Base-by-base conservation (phyloP, 768 basidiomycete species). In the Lyophyllum decastes region DNA sequence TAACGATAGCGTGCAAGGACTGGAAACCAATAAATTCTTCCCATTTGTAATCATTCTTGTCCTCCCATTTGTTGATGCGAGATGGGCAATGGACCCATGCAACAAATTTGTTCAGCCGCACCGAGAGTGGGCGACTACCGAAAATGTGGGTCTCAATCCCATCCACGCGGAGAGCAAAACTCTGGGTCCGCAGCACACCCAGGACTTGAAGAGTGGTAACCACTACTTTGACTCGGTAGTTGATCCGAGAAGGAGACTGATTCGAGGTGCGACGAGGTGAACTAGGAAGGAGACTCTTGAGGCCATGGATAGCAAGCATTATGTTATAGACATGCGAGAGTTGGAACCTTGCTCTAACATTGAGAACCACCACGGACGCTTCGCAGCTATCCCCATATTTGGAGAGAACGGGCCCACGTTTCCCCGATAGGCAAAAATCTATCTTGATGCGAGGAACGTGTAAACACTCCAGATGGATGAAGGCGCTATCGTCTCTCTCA, bases 21-120 rank as follows among this genome's bases (percentile, higher is more conserved):
- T 82, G 81, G 2, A 95, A 64, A 8, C 81, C 80, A 5, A 80
- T 70, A 4, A 96, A 73, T 66, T 94, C 92, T 57, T 90, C 91
- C 92, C 92, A 95, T 54, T 77, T 76, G 12, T 75, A 78, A 11
- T 68, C 72, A 6, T 64, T 50, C 17, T 72, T 57, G 7, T 69
- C 64, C 54, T 78, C 74, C 65, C 76, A 76, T 17, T 58, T 59
- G 61, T 74, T 74, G 34, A 68, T 66, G 35, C 68, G 67, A 16
- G 66, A 52, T 35, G 79, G 75, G 35, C 86, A 80, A 26, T 83
- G 80, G 12, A 90, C 86, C 71, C 85, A 92, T 7, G 82, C 75
- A 59, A 76, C 68, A n/a, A 75, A 64, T 55, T 74, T 82, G 40
- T 76, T 72, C 65, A 76, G 70, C 49, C 73, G 76, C 4, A 78